phyloP scores from a whole-genome alignment of 331 rosid genomes.

The Quercus lobata region DNA sequence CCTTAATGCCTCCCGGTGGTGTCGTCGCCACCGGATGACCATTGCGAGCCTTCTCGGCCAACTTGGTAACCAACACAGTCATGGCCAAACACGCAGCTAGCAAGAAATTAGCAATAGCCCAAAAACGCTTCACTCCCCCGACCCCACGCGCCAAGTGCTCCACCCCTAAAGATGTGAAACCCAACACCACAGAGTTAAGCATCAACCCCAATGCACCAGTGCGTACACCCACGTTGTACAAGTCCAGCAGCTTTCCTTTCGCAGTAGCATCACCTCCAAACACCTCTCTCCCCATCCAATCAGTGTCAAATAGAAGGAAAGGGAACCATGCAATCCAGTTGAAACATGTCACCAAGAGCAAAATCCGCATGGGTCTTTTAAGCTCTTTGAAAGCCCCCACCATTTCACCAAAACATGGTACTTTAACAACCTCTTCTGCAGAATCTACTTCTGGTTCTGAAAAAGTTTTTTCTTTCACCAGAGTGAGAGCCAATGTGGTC shows the following conservation, averaged over 20 bases:
- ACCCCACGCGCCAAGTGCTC: conserved; percentile 47
- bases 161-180: conserved; percentile 48
- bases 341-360: conserved; percentile 65
- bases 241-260: conserved; percentile 2
- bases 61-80: conserved; percentile 63
- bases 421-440: too few species aligned
- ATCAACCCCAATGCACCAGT: conserved; percentile 70
- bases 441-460: background rate
- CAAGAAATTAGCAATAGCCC: conserved; percentile 78
- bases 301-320: conserved; percentile 80
- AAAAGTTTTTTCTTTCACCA: conserved; percentile 38
- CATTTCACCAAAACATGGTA: conserved; percentile 46
- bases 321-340: conserved; percentile 97
- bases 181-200: conserved; percentile 73
- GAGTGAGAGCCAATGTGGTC: conserved; percentile 26
- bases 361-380: conserved; percentile 65
- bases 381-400: conserved; percentile 46
- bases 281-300: conserved; percentile 93
- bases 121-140: conserved; percentile 67
- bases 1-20: conserved; percentile 42
- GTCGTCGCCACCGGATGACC: background rate
- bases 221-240: conserved; percentile 63
- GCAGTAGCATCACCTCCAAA: conserved; percentile 65
- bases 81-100: conserved; percentile 45
- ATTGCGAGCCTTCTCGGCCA: conserved; percentile 46